These are phyloP conservation scores for Borovskyia barvae DNA, from an alignment of 208 protist species.

Conservation along the genomic window DNA sequence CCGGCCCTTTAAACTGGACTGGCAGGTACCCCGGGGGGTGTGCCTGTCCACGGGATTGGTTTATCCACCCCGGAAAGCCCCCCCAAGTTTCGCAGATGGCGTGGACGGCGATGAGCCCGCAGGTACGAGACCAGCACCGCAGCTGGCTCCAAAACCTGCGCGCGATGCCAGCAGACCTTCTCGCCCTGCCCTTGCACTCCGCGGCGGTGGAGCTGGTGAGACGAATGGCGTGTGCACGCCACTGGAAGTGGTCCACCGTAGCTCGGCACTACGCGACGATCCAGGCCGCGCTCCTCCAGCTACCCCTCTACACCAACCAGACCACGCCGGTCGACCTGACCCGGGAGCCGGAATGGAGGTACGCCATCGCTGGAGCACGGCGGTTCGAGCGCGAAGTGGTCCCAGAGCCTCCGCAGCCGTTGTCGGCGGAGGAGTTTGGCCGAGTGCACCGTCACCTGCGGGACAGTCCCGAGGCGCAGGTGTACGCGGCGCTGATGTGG, in stretches of 20 bases:
- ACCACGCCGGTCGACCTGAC: no score
- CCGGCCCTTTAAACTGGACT: no score
- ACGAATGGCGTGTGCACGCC: background rate
- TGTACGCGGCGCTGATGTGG: background rate
- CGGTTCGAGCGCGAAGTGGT: background rate
- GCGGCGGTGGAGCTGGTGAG: slow-evolving; percentile 1
- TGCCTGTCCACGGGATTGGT: slow-evolving; percentile 5
- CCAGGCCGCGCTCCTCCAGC: background rate
- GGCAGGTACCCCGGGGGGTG: no score
- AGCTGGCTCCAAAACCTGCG: no score
- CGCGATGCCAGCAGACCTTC: no score
- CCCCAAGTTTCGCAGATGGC: background rate
- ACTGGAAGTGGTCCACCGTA: slow-evolving; percentile 1
- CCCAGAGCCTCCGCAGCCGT: background rate
- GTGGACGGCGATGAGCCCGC: no score
- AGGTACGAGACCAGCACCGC: no score
- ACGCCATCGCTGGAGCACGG: background rate
- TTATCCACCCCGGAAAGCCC: slow-evolving; percentile 1
- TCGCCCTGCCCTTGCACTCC: background rate
- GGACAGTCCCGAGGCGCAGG: background rate
- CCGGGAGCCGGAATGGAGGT: background rate
- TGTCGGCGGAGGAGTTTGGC: background rate
- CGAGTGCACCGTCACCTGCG: background rate
- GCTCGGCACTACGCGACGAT: no score
- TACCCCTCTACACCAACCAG: slow-evolving; percentile 3